phyloP scores from a whole-genome alignment of 768 basidiomycete species.

The Holtermannia corniformis region DNA sequence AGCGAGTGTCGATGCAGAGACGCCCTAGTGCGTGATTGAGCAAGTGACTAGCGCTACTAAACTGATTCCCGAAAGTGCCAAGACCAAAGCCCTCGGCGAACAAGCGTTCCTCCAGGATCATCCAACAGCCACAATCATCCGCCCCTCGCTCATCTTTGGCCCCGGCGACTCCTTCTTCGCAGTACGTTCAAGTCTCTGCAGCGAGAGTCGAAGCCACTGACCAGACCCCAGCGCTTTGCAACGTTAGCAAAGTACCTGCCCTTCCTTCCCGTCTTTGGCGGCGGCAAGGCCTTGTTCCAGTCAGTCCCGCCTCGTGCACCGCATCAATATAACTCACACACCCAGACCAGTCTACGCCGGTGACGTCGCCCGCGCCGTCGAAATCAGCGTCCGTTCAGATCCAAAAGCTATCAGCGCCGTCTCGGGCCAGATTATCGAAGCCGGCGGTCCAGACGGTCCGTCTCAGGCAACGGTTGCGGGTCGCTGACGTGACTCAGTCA shows the following conservation, averaged over 20 bases:
- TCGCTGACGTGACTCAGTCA: slow-evolving; percentile 44
- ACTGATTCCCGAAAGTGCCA: slow-evolving; percentile 14
- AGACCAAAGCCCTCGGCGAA: slow-evolving; percentile 50
- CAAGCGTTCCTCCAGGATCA: slow-evolving; percentile 47
- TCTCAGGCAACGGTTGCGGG: slow-evolving; percentile 1
- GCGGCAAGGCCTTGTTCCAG: slow-evolving; percentile 59
- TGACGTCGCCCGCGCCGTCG: slow-evolving; percentile 57
- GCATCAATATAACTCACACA: not conserved
- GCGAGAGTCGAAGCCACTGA: not conserved
- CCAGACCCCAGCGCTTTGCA: slow-evolving; percentile 51
- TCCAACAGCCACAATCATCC: slow-evolving; percentile 53
- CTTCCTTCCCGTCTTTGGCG: slow-evolving; percentile 66
- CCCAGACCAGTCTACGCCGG: slow-evolving; percentile 56
- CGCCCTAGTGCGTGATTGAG: slow-evolving; percentile 48
- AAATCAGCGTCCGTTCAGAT: slow-evolving; percentile 50
- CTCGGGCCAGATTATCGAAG: slow-evolving; percentile 48
- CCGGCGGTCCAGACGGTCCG: slow-evolving; percentile 50
- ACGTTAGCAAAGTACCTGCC: slow-evolving; percentile 54
- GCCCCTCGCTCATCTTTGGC: slow-evolving; percentile 67
- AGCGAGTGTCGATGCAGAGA: slow-evolving; percentile 52
- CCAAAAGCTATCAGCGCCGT: slow-evolving; percentile 40
- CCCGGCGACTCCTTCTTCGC: slow-evolving; percentile 68
- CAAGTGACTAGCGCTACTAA: not conserved
- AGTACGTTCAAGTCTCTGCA: slow-evolving; percentile 44
- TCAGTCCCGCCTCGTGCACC: slow-evolving; percentile 8